A percentile compares a stretch with the other conserved stretches of the same genome.
Conservation (phyloP, 768 basidiomycete genomes). For the Lactifluus volemus region DNA sequence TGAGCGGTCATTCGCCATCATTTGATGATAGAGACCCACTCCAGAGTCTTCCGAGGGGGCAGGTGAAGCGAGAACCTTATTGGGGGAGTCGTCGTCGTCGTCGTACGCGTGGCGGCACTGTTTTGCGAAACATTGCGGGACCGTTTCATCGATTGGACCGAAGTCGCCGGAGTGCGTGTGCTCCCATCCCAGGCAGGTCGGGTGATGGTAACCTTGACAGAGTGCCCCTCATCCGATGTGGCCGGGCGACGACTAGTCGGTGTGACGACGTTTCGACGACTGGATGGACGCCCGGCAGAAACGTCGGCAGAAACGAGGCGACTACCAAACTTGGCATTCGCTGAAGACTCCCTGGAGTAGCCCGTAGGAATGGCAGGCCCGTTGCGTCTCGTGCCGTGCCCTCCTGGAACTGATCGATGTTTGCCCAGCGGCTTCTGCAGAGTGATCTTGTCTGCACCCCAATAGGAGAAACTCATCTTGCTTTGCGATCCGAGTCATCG, state of each 20-base stretch:
- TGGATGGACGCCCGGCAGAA: slow-evolving; percentile 45
- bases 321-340: slow-evolving; percentile 89
- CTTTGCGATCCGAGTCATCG: slow-evolving; percentile 83
- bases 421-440: slow-evolving; percentile 71
- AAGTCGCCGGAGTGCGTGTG: slow-evolving; percentile 33
- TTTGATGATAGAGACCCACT: slow-evolving; percentile 75
- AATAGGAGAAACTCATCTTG: slow-evolving; percentile 92
- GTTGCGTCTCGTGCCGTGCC: slow-evolving; percentile 29
- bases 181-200: slow-evolving; percentile 64
- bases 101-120: slow-evolving; percentile 42
- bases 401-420: slow-evolving; percentile 26
- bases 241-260: slow-evolving; percentile 36
- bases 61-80: slow-evolving; percentile 53
- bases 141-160: slow-evolving; percentile 41
- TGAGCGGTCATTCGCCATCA: slow-evolving; percentile 68
- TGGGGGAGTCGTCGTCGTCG: slow-evolving; percentile 26
- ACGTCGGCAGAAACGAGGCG: slow-evolving; percentile 64
- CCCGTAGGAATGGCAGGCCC: slow-evolving; percentile 40
- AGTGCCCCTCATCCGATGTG: slow-evolving; percentile 56
- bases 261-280: slow-evolving; percentile 47
- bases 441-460: slow-evolving; percentile 88
- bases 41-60: slow-evolving; percentile 77
- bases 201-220: slow-evolving; percentile 62
- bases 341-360: slow-evolving; percentile 74
- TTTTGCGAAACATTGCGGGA: slow-evolving; percentile 66